Percentiles rank a stretch among this genome's conserved stretches.
Conservation (phyloP, 192 early-diverging fungal species). For the Powellomyces hirtus region DNA sequence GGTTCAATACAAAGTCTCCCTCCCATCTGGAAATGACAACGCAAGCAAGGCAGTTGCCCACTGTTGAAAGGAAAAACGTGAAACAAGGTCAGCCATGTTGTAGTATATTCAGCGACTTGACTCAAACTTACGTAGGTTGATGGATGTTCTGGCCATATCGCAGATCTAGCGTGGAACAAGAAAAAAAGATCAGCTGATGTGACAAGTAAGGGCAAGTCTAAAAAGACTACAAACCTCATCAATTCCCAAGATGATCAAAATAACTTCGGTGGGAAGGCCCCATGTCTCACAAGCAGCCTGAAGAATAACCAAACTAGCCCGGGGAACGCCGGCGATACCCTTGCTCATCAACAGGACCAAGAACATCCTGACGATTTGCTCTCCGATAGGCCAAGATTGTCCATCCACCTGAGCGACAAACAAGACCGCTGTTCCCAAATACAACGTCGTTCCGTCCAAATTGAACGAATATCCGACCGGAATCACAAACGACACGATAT, state of each 20-base stretch:
- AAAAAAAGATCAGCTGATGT: background rate
- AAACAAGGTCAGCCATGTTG: too few species aligned
- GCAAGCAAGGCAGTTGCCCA: slow-evolving; percentile 69
- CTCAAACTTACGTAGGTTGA: background rate
- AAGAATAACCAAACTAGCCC: slow-evolving; percentile 64
- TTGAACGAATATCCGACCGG: slow-evolving; percentile 74
- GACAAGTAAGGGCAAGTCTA: slow-evolving; percentile 45
- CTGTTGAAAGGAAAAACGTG: background rate
- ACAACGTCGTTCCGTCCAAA: slow-evolving; percentile 73
- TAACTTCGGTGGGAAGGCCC: slow-evolving; percentile 54
- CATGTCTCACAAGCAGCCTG: slow-evolving; percentile 50
- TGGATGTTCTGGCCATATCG: background rate
- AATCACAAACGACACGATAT: slow-evolving; percentile 67
- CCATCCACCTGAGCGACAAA: slow-evolving; percentile 66
- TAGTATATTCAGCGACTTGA: background rate
- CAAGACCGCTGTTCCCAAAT: slow-evolving; percentile 63
- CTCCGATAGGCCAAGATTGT: slow-evolving; percentile 45
- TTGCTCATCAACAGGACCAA: slow-evolving; percentile 69
- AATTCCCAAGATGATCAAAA: slow-evolving; percentile 66
- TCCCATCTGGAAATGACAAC: slow-evolving; percentile 67
- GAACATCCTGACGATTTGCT: slow-evolving; percentile 66
- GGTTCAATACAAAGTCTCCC: slow-evolving; percentile 67
- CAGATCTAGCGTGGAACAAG: background rate
- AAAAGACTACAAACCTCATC: slow-evolving; percentile 80
- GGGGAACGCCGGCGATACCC: slow-evolving; percentile 46